Evolutionary conservation across 805 yeast genomes (phyloP).

Genomic region (Metschnikowia kofuensis): DNA sequence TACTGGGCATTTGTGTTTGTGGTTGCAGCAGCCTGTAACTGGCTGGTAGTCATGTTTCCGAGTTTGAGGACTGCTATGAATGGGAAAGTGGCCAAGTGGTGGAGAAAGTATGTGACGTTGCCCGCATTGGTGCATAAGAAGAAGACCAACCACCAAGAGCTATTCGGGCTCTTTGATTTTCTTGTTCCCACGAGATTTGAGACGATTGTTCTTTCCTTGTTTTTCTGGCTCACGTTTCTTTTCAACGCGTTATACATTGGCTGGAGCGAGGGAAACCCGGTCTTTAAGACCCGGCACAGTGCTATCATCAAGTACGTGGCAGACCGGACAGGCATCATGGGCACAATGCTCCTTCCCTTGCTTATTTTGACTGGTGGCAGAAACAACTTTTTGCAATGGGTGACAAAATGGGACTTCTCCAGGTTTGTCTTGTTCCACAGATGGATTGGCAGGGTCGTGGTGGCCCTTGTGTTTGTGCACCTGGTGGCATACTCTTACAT

Average conservation of each 20-base stretch:
- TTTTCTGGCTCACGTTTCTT: neutral
- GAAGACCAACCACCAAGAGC: neutral
- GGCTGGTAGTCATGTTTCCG: neutral
- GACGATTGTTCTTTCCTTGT: neutral
- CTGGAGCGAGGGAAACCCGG: neutral
- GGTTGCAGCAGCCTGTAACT: neutral
- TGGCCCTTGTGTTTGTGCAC: conserved; percentile 11
- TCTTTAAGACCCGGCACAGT: conserved; percentile 20
- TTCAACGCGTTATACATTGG: neutral
- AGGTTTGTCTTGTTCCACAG: conserved; percentile 14
- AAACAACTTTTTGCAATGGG: conserved; percentile 16
- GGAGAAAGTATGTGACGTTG: neutral
- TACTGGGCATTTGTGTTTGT: neutral
- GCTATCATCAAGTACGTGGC: conserved; percentile 8
- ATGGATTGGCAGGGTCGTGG: conserved; percentile 15
- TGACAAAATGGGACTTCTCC: conserved; percentile 15
- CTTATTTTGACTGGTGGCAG: conserved; percentile 15
- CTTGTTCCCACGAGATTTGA: neutral
- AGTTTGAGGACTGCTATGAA: neutral
- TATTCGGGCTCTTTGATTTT: neutral
- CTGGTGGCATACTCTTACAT: conserved; percentile 8
- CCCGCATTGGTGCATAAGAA: neutral
- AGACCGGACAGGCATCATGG: conserved; percentile 14
- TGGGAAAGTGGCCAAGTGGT: neutral
- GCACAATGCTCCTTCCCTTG: conserved; percentile 14